phyloP scores from a whole-genome alignment of 306 rosid genomes.

The Prunus salicina region DNA sequence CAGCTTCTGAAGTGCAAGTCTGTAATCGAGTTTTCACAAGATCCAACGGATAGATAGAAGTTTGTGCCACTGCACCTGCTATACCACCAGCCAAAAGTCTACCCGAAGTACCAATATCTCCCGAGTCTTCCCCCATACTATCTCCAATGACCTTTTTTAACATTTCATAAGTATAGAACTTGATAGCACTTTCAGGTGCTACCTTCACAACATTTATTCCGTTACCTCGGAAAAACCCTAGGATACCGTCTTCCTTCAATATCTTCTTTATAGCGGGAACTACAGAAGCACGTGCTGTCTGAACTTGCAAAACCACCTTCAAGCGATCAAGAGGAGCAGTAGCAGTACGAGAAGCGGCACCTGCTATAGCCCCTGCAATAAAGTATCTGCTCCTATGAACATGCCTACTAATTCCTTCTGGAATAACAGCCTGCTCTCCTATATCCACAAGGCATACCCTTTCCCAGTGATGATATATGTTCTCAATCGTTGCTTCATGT shows the following conservation, averaged over 20 bases:
- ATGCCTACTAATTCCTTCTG: conserved; percentile 83
- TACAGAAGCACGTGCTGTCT: conserved; percentile 53
- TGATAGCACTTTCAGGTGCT: conserved; percentile 95
- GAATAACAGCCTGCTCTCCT: conserved; percentile 88
- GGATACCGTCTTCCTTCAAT: conserved; percentile 67
- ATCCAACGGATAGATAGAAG: conserved; percentile 88
- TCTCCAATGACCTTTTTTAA: conserved; percentile 54
- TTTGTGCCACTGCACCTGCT: conserved; percentile 94
- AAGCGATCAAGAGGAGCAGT: conserved; percentile 96
- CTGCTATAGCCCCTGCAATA: conserved; percentile 95
- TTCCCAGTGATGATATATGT: conserved; percentile 94
- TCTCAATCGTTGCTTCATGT: conserved; percentile 93
- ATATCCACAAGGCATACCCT: conserved; percentile 90
- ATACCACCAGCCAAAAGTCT: conserved; percentile 79
- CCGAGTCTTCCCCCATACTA: conserved; percentile 47
- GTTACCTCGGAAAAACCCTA: conserved; percentile 91
- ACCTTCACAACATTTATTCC: conserved; percentile 92
- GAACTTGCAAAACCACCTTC: conserved; percentile 88
- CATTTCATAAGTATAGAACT: conserved; percentile 78
- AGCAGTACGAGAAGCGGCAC: conserved; percentile 89
- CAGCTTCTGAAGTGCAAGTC: conserved; percentile 56
- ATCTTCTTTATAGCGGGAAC: conserved; percentile 70
- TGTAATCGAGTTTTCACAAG: conserved; percentile 90
- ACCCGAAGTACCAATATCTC: conserved; percentile 63
- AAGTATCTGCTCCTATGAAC: conserved; percentile 78